Evolutionary conservation across 345 rosid genomes (phyloP).

Genomic region (Citrus sinensis): DVS_A1.0 CM039164.1:4709001-4709500

Average conservation of each 20-base stretch:
- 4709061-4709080: not conserved
- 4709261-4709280: not conserved
- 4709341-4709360: not conserved
- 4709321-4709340: not conserved
- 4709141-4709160: constrained; percentile 59
- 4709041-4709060: not conserved
- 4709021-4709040: constrained; percentile 1
- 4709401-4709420: not conserved
- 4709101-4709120: constrained; percentile 80
- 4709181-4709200: constrained; percentile 91
- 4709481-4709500: not conserved
- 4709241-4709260: constrained; percentile 88
- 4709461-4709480: not conserved
- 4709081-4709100: not conserved
- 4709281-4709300: not conserved
- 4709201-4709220: constrained; percentile 76
- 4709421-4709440: not conserved
- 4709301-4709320: not conserved
- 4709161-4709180: constrained; percentile 84
- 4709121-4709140: constrained; percentile 69
- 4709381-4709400: not conserved
- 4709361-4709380: not conserved
- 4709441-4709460: not conserved
- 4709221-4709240: constrained; percentile 64
- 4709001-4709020: constrained; percentile 65